Percentiles rank a stretch among this genome's conserved stretches.
Conservation (phyloP, 2,329 filamentous ascomycete genomes). For the Sarocladiaceae sp. region DNA sequence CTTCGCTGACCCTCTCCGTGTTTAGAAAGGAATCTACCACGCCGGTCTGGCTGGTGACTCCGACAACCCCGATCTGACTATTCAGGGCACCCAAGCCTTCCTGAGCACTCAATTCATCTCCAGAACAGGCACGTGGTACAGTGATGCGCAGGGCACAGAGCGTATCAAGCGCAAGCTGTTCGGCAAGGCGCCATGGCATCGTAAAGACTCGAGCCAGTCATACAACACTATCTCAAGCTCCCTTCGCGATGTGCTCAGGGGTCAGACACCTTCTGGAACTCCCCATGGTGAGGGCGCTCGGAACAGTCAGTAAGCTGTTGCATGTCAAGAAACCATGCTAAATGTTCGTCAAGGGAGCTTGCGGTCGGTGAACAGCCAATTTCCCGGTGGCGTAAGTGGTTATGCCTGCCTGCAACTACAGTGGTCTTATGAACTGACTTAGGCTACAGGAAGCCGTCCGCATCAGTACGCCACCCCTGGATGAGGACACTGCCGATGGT, state of each 20-base stretch:
- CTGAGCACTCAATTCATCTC: not conserved
- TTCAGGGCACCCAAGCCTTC: not conserved
- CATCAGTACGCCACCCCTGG: constrained; percentile 39
- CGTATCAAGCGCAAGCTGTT: constrained; percentile 32
- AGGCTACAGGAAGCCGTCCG: constrained; percentile 39
- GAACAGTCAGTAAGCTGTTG: constrained; percentile 2
- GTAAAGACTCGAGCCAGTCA: constrained; percentile 32
- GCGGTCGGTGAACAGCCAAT: constrained; percentile 18
- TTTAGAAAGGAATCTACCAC: not conserved
- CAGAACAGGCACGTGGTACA: constrained; percentile 19
- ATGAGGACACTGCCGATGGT: constrained; percentile 30
- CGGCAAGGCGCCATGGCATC: constrained; percentile 32
- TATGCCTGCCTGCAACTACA: too few relatives aligned
- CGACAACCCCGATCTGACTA: not conserved
- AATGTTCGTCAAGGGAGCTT: too few relatives aligned
- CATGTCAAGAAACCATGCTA: not conserved
- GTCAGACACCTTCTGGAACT: constrained; percentile 20
- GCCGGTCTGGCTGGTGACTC: not conserved
- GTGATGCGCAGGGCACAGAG: constrained; percentile 22
- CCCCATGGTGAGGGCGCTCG: not conserved
- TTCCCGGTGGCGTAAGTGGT: constrained; percentile 29
- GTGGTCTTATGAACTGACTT: not conserved
- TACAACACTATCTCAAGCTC: constrained; percentile 35
- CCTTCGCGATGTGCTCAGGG: constrained; percentile 31
- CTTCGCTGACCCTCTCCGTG: not conserved